Evolutionary conservation across 371 early-diverging fungal species (phyloP).

Genomic region (Syncephalastrum contaminatum): DNA sequence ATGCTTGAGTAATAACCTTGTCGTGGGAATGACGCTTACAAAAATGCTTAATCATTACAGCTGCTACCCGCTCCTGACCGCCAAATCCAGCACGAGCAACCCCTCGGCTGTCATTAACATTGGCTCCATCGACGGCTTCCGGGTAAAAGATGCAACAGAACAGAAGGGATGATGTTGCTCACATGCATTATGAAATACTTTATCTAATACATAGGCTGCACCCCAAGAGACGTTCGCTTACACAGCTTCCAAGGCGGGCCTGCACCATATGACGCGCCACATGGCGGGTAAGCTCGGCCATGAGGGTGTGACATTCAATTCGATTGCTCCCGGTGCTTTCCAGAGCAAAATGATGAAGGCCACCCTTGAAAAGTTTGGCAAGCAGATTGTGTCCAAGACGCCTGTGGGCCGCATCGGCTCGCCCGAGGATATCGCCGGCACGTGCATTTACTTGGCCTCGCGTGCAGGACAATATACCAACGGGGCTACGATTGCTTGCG

Average conservation of each 20-base stretch:
- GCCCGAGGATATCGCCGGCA: slow-evolving; percentile 85
- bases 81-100: slow-evolving; percentile 45
- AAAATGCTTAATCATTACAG: slow-evolving; percentile 14
- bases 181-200: neutral
- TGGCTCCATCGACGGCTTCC: slow-evolving; percentile 68
- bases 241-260: slow-evolving; percentile 74
- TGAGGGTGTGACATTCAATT: slow-evolving; percentile 73
- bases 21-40: neutral
- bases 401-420: slow-evolving; percentile 76
- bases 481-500: slow-evolving; percentile 77
- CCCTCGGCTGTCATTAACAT: slow-evolving; percentile 59
- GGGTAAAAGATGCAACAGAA: slow-evolving; percentile 25
- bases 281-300: slow-evolving; percentile 64
- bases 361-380: slow-evolving; percentile 57
- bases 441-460: slow-evolving; percentile 73
- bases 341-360: slow-evolving; percentile 84
- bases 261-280: slow-evolving; percentile 70
- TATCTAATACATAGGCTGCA: slow-evolving; percentile 16
- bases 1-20: neutral
- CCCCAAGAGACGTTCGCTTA: slow-evolving; percentile 64
- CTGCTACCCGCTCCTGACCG: slow-evolving; percentile 72
- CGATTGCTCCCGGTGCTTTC: slow-evolving; percentile 88
- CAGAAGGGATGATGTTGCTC: neutral
- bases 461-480: slow-evolving; percentile 79
- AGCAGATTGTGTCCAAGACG: slow-evolving; percentile 50